Evolutionary conservation across 23 red algal species (phyloP), one percentile per base, ranked within the genome.

Genomic region (Agarophyton chilense): DNA sequence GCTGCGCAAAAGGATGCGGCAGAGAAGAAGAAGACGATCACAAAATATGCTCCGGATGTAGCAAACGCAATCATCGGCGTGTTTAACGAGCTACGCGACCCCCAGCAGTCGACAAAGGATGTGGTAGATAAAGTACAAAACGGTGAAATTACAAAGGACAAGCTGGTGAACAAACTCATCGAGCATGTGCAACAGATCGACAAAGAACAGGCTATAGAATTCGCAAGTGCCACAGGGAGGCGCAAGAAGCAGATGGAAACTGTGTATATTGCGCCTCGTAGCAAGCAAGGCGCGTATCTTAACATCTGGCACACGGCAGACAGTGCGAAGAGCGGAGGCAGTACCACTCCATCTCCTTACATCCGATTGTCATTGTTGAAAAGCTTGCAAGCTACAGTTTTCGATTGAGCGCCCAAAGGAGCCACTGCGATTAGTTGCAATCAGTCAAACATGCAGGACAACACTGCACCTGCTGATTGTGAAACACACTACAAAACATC

Each of bases 31-130:
- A 86, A 79, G 57, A 63, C 74, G 14, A 79, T 98, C 38, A 81
- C 72, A 18, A 90, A 87, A 64, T 98, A 98, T 57, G 91, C 85
- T 44, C 95, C 95, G 21, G 78, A 94, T 47, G 90, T 98, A 21
- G 89, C 90, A 19, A 81, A 86, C 33, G 95, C 95, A 47, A 45
- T 98, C 1, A 22, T 81, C 26, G 60, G 58, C 7, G 33, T 96
- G 58, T 86, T 96, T 34, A 55, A 86, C 22, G 46, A 77, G 18
- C 41, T 95, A 35, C 71, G 74, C 31, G 73, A 70, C 33, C 58
- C 74, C 29, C 67, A 76, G 34, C n/a, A 39, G 5, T 35, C 40
- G 14, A 87, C 55, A 36, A 79, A 44, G 42, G 70, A 89, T 41
- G 61, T 95, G 22, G 40, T 53, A 33, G 61, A 87, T 29, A 62